A percentile compares a stretch with the other conserved stretches of the same genome.
phyloP scores from a whole-genome alignment of 768 basidiomycete genomes.

The Floccularia luteovirens region DNA sequence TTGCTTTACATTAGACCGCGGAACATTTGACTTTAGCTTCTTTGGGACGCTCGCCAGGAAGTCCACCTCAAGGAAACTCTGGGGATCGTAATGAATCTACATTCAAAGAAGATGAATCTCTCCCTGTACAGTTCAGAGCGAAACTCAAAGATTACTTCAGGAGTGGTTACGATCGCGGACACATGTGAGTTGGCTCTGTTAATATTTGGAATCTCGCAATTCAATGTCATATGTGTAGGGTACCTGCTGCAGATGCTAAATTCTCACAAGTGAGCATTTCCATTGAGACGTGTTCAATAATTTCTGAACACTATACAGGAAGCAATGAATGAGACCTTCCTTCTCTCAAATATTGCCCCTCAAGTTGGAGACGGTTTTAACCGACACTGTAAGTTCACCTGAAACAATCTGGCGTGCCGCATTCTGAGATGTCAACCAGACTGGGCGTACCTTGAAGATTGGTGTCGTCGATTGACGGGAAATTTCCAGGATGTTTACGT shows the following conservation, averaged over 20 bases:
- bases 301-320: conserved; percentile 28
- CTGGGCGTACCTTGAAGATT: conserved; percentile 96
- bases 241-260: conserved; percentile 95
- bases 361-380: conserved; percentile 99
- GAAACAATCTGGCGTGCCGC: background rate
- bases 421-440: conserved; percentile 36
- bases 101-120: conserved; percentile 76
- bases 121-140: conserved; percentile 77
- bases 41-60: conserved; percentile 41
- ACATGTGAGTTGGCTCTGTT: conserved; percentile 60
- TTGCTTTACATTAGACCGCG: conserved; percentile 57
- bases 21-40: conserved; percentile 86
- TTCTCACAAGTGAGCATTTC: conserved; percentile 53
- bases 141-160: conserved; percentile 83
- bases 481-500: conserved; percentile 92
- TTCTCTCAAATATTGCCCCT: conserved; percentile 93
- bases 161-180: conserved; percentile 94
- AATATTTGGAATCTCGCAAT: background rate
- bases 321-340: conserved; percentile 96
- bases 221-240: conserved; percentile 38
- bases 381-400: conserved; percentile 68
- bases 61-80: conserved; percentile 22
- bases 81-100: conserved; percentile 71
- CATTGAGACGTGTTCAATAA: background rate
- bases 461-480: conserved; percentile 86